Evolutionary conservation across 2,329 filamentous ascomycete genomes (phyloP).

Genomic region (Dryadomyces quercus-mongolicae): DNA sequence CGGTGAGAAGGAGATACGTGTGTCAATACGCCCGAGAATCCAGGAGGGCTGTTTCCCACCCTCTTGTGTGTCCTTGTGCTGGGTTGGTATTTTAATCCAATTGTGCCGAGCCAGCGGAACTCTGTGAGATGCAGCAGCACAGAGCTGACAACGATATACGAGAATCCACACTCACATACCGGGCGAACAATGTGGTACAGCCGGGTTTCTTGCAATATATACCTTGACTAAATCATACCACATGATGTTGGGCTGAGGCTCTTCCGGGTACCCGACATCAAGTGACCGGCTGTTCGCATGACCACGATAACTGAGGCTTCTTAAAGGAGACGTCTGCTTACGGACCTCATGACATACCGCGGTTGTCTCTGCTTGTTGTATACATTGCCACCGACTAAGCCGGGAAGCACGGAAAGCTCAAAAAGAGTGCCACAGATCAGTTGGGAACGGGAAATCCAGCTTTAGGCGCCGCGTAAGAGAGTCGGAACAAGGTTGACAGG

Average conservation of each 20-base stretch:
- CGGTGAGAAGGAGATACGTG: background rate
- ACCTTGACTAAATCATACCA: background rate
- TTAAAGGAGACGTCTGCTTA: no score
- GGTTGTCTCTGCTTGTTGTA: no score
- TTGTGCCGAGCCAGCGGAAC: background rate
- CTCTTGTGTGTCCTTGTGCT: background rate
- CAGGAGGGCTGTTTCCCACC: background rate
- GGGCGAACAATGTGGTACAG: background rate
- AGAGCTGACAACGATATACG: background rate
- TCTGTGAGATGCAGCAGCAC: background rate
- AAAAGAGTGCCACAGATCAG: no score
- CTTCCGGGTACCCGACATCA: no score
- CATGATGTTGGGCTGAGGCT: background rate
- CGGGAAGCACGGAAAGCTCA: no score
- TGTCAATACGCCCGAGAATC: background rate
- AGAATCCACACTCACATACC: background rate
- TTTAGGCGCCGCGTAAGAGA: no score
- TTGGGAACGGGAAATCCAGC: no score
- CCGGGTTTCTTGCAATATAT: background rate
- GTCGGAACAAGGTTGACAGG: no score
- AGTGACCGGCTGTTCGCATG: no score
- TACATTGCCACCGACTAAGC: no score
- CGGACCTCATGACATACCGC: no score
- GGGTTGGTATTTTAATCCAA: background rate
- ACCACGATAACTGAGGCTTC: background rate